Evolutionary conservation across 371 early-diverging fungal species (phyloP).

Genomic region (Mortierella sp.): DNA sequence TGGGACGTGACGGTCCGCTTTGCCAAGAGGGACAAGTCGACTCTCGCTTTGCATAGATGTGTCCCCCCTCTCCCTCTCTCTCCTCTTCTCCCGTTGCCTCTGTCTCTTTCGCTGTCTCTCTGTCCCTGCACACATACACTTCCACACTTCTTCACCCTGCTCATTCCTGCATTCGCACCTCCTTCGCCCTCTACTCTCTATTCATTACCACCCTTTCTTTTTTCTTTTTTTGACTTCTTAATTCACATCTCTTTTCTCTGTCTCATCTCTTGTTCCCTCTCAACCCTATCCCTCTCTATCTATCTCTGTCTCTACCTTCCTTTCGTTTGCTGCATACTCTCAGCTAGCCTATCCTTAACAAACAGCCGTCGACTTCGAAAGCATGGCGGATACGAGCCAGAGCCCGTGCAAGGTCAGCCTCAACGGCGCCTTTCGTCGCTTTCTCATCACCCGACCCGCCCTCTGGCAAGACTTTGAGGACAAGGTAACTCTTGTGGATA

Average conservation of each 20-base stretch:
- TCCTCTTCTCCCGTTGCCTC: too few species aligned
- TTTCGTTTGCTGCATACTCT: not conserved
- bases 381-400: slow-evolving; percentile 31
- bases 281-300: not conserved
- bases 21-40: too few species aligned
- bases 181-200: not conserved
- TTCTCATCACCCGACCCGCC: slow-evolving; percentile 34
- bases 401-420: slow-evolving; percentile 49
- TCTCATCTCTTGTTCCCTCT: too few species aligned
- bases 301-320: not conserved
- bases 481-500: slow-evolving; percentile 27
- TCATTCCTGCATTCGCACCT: not conserved
- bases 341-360: too few species aligned
- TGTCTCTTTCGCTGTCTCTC: too few species aligned
- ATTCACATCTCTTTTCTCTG: too few species aligned
- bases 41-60: too few species aligned
- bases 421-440: slow-evolving; percentile 41
- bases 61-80: too few species aligned
- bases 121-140: not conserved
- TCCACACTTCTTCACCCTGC: not conserved
- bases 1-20: too few species aligned
- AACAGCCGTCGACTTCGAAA: too few species aligned
- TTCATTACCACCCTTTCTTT: too few species aligned
- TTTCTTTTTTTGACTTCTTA: too few species aligned
- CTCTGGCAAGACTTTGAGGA: slow-evolving; percentile 41